phyloP scores from a whole-genome alignment of 306 rosid species.

The Prinsepia uniflora region DNA sequence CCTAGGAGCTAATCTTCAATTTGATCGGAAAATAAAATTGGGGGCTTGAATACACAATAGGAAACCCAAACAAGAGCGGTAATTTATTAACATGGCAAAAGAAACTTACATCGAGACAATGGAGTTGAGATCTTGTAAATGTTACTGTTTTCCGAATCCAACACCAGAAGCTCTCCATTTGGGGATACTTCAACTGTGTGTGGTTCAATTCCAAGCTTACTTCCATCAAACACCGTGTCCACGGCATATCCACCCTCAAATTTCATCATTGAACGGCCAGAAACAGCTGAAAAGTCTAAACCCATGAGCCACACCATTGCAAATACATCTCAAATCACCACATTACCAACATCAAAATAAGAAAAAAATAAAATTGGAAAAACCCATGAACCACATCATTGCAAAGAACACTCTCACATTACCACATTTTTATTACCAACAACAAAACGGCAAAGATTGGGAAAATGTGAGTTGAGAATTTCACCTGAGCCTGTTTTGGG shows the following conservation, averaged over 20 bases:
- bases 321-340: conserved; percentile 4
- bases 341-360: conserved; percentile 16
- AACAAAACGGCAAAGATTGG: conserved; percentile 3
- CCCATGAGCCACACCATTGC: conserved; percentile 13
- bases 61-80: conserved; percentile 16
- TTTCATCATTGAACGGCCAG: conserved; percentile 82
- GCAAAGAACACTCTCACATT: conserved; percentile 2
- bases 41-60: conserved; percentile 5
- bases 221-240: conserved; percentile 93
- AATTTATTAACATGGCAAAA: conserved; percentile 5
- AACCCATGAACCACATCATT: conserved; percentile 12
- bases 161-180: conserved; percentile 71
- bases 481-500: conserved; percentile 53
- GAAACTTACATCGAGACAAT: conserved; percentile 66
- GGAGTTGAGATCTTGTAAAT: conserved; percentile 73
- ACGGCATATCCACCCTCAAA: conserved; percentile 85
- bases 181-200: conserved; percentile 63
- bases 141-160: conserved; percentile 90
- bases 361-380: conserved; percentile 19
- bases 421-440: conserved; percentile 6
- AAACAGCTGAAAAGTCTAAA: conserved; percentile 46
- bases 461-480: conserved; percentile 9
- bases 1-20: too few species aligned
- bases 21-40: background rate
- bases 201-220: conserved; percentile 91